Evolutionary conservation across 2,329 filamentous ascomycete species (phyloP), one percentile per base, ranked within the genome.

Genomic region (Myriangium duriaei): DNA sequence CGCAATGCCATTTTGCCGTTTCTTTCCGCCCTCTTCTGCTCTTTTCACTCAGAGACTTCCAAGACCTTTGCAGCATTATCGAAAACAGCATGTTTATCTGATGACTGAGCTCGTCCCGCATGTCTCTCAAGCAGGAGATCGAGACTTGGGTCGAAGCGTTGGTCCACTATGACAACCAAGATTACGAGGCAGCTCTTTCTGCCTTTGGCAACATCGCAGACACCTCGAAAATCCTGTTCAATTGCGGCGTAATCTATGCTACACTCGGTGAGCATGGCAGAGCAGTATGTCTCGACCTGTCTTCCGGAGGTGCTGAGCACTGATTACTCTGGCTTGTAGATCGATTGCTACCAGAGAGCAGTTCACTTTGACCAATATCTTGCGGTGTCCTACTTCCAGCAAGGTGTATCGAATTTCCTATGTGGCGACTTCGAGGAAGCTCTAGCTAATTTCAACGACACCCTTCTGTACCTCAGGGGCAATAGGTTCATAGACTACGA

Each of bases 401-500:
- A 96, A 61, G 91, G 91, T 30, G 91, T 98, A 12, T 96, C 91
- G 39, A 98, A 96, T 59, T 98, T 98, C 60, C 68, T 98, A 34
- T 75, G 96, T 39, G 88, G 88, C 42, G 91, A 98, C 57, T 96
- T 96, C 50, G 87, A 96, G 58, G 91, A 96, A 60, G 91, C 91
- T 12, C 69, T 96, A 44, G 87, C 87, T 49, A 96, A 96, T 63
- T 98, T 98, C 71, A 98, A 98, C 65, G 91, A 98, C 56, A 95
- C 91, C 0, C 69, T 98, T 29, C 67, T 95, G 30, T 96, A 96
- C 60, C 72, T 98, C 32, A 76, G 91, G 53, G 91, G 91, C 45
- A 96, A 98, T 65, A 87, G 85, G 40, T 84, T 91, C 64, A 98
- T 98, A 61, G 87, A 98, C 61, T 98, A 98, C 60, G 85, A 93